Base-by-base conservation (phyloP, 345 rosid species). In the Euphorbia tirucalli region DNA sequence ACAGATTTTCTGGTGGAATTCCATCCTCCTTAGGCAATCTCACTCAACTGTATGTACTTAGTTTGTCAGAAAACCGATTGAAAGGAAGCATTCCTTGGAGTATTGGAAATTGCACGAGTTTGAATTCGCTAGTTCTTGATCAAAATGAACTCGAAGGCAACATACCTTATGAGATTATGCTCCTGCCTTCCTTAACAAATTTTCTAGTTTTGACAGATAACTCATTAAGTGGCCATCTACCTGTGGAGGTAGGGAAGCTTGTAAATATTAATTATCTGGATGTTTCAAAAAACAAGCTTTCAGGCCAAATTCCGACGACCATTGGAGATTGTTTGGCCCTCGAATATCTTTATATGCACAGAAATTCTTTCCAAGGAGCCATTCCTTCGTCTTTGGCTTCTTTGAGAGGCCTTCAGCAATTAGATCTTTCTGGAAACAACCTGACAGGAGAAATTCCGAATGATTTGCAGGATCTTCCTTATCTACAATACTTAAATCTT, bases 381-480 rank as follows among this genome's bases (percentile, higher is more conserved):
- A 80, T 87, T 32, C 83, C 90, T 31, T 1, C 62, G 0, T 77
- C 86, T 18, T 68, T 86, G 11, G 50, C 74, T 54, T 48, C 50
- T 10, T 25, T 85, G 58, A 52, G 50, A 71, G 78, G 75, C 22
- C 73, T 81, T 21, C 41, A 61, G 61, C 10, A 1, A 16, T 46
- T 46, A 46, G 52, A 46, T 11, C 52, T 46, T 13, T 46, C 52
- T 66, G 15, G 3, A 25, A 4, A 28, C 83, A 18, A 84, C 81
- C 71, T 64, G 83, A 75, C 74, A 0, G 76, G 80, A 0, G 19
- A 58, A 30, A 78, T 84, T 56, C 85, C 85, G 0, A 15, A 43
- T n/a, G 68, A 52, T 31, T 11, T 84, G 0, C 59, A 62, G 27
- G 11, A 19, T 6, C 32, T 79, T 30, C n/a, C 0, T 1, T 66